Conservation (phyloP, 768 basidiomycete genomes). For the Kwoniella sp. region DNA sequence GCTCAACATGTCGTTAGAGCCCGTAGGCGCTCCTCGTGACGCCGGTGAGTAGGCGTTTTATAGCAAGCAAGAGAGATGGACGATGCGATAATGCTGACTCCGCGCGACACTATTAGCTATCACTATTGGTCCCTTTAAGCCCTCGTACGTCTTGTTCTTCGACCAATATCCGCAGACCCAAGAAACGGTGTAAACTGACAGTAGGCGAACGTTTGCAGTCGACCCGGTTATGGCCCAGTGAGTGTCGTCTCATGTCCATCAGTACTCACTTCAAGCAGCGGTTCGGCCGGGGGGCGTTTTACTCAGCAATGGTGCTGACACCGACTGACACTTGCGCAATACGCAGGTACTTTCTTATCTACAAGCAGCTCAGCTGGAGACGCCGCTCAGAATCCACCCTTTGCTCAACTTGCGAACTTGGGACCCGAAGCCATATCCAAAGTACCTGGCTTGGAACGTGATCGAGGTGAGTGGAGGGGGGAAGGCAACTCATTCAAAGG, state of each 20-base stretch:
- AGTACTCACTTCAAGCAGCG: not conserved
- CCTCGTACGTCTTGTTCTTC: slow-evolving; percentile 33
- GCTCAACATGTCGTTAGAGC: not conserved
- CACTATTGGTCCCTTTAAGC: slow-evolving; percentile 53
- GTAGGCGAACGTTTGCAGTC: slow-evolving; percentile 35
- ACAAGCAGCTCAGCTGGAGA: slow-evolving; percentile 52
- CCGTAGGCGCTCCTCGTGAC: not conserved
- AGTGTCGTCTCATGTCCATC: not conserved
- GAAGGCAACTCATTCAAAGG: not conserved
- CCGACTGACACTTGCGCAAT: not conserved
- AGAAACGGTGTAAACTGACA: not conserved
- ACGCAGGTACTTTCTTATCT: slow-evolving; percentile 50
- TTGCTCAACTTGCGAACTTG: slow-evolving; percentile 52
- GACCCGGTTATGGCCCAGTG: slow-evolving; percentile 55
- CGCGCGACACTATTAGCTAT: slow-evolving; percentile 27
- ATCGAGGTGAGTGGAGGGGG: slow-evolving; percentile 44
- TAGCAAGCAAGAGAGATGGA: too few species aligned
- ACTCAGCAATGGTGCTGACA: not conserved
- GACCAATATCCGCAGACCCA: not conserved
- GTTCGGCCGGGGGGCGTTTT: not conserved
- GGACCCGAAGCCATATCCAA: slow-evolving; percentile 55
- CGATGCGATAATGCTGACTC: too few species aligned
- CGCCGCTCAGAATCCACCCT: slow-evolving; percentile 52
- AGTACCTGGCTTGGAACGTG: slow-evolving; percentile 52
- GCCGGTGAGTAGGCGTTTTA: not conserved